Percentiles rank a stretch among this genome's conserved stretches.
Conservation (phyloP, 2,329 filamentous ascomycete genomes). For the Sarocladium oryzae region DNA sequence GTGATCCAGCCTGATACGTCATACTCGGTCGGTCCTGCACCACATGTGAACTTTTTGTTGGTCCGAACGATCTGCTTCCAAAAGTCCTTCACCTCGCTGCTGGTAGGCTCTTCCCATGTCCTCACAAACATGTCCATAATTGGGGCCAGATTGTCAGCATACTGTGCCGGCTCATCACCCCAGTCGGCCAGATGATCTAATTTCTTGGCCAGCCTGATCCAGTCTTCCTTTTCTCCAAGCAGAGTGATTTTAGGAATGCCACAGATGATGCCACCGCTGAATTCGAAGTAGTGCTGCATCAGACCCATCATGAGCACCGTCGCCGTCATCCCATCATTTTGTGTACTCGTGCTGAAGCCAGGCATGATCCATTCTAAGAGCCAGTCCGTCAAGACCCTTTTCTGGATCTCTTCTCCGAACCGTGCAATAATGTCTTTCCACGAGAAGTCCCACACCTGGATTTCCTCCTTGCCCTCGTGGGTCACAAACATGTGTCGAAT, state of each 20-base stretch:
- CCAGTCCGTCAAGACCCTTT: slow-evolving; percentile 32
- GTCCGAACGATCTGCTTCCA: slow-evolving; percentile 37
- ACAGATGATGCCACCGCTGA: slow-evolving; percentile 30
- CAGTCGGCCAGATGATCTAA: slow-evolving; percentile 36
- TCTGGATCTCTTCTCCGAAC: slow-evolving; percentile 34
- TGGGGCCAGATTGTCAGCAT: slow-evolving; percentile 32
- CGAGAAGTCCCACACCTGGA: slow-evolving; percentile 21
- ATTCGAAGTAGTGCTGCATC: slow-evolving; percentile 33
- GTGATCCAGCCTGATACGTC: slow-evolving; percentile 42
- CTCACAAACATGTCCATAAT: slow-evolving; percentile 38
- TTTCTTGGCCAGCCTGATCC: slow-evolving; percentile 31
- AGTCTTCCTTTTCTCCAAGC: slow-evolving; percentile 31
- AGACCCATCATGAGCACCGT: slow-evolving; percentile 39
- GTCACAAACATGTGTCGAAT: slow-evolving; percentile 39
- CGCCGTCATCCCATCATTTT: slow-evolving; percentile 31
- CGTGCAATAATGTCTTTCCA: slow-evolving; percentile 21
- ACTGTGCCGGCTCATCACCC: slow-evolving; percentile 35
- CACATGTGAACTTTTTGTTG: slow-evolving; percentile 22
- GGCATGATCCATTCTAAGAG: slow-evolving; percentile 35
- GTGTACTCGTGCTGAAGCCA: slow-evolving; percentile 34
- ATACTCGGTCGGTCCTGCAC: slow-evolving; percentile 25
- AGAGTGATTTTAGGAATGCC: slow-evolving; percentile 37
- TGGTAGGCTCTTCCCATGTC: slow-evolving; percentile 33
- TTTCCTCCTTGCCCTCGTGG: slow-evolving; percentile 34
- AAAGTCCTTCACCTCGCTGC: slow-evolving; percentile 28